phyloP scores from a whole-genome alignment of 2,329 filamentous ascomycete genomes.

The Didymellaceae sp. region DNA sequence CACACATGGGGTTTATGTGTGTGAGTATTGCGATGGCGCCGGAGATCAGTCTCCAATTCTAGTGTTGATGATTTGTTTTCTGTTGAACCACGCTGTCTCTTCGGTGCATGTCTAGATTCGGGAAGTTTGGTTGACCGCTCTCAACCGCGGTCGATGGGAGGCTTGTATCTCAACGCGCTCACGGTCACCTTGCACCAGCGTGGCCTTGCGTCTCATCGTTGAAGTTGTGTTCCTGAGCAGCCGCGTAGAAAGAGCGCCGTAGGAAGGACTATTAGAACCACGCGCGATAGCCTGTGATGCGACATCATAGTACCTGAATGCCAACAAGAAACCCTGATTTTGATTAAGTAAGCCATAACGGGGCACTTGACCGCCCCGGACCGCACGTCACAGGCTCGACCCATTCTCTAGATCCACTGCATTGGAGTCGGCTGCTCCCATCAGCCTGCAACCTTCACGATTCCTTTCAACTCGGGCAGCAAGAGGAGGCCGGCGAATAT shows the following conservation, averaged over 20 bases:
- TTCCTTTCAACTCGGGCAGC: slow-evolving; percentile 74
- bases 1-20: not conserved
- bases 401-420: slow-evolving; percentile 30
- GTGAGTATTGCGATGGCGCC: not conserved
- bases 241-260: too few species aligned
- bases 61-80: not conserved
- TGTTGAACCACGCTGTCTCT: slow-evolving; percentile 2
- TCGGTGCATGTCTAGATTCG: not conserved
- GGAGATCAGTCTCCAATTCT: not conserved
- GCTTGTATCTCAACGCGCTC: too few species aligned
- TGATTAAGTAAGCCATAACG: too few species aligned
- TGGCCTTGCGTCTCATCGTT: too few species aligned
- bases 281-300: slow-evolving; percentile 7
- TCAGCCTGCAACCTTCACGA: slow-evolving; percentile 76
- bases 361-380: slow-evolving; percentile 40
- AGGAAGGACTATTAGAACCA: too few species aligned
- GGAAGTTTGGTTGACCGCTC: slow-evolving; percentile 6
- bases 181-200: too few species aligned
- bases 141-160: slow-evolving; percentile 2
- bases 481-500: slow-evolving; percentile 80
- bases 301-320: slow-evolving; percentile 19
- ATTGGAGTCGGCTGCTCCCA: slow-evolving; percentile 49
- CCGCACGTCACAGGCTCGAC: slow-evolving; percentile 27
- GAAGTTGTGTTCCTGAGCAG: not conserved
- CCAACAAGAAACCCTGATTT: too few species aligned